phyloP scores from a whole-genome alignment of 768 basidiomycete species.

The Cystofilobasidium capitatum region DNA sequence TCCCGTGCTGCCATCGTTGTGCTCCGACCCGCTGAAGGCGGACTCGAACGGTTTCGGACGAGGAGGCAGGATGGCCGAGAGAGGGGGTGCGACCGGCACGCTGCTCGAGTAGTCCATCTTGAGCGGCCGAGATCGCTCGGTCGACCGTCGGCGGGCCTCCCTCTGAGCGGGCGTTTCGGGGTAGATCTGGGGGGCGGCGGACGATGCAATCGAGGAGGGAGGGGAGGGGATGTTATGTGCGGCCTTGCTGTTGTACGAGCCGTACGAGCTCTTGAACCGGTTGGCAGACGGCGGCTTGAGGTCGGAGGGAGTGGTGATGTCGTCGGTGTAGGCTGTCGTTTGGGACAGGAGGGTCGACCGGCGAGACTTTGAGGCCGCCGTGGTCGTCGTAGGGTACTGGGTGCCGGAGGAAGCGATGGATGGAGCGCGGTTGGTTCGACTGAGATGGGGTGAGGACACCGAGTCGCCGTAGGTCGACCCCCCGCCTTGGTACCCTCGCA shows the following conservation, averaged over 20 bases:
- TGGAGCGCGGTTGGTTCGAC: neutral
- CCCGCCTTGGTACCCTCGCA: neutral
- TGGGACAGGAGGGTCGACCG: slow-evolving; percentile 22
- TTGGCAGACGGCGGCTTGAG: slow-evolving; percentile 15
- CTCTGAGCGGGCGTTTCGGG: slow-evolving; percentile 25
- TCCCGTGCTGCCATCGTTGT: neutral
- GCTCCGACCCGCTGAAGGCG: neutral
- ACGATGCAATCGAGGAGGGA: slow-evolving; percentile 23
- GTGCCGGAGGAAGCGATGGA: slow-evolving; percentile 6
- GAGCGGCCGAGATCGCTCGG: neutral
- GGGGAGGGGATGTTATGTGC: slow-evolving; percentile 14
- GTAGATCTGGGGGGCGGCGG: slow-evolving; percentile 20
- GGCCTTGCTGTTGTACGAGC: neutral
- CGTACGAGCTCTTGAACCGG: slow-evolving; percentile 3
- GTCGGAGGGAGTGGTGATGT: neutral
- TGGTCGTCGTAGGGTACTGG: slow-evolving; percentile 17
- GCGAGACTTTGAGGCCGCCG: slow-evolving; percentile 17
- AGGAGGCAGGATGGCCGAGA: slow-evolving; percentile 10
- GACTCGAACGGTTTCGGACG: neutral
- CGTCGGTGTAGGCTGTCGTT: slow-evolving; percentile 17
- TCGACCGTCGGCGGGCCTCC: slow-evolving; percentile 10
- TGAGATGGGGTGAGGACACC: neutral
- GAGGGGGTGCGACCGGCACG: neutral
- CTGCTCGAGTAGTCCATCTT: neutral
- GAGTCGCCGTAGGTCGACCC: neutral